A percentile compares a stretch with the other conserved stretches of the same genome.
Evolutionary conservation across 129 eudicot species (phyloP).

Genomic region (Arctium minus): DNA sequence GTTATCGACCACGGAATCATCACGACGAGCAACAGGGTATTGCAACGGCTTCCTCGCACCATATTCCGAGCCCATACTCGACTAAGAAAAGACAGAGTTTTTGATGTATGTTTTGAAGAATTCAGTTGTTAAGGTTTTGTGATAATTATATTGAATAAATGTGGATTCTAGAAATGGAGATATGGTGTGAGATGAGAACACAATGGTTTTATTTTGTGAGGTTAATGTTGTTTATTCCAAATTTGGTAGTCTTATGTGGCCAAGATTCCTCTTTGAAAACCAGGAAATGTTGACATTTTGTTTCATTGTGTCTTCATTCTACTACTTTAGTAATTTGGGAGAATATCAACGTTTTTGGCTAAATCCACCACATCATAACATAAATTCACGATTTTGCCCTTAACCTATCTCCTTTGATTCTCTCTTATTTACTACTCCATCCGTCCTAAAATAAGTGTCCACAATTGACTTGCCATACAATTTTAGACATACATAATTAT

Average conservation of each 20-base stretch:
- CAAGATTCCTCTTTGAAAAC: conserved; percentile 5
- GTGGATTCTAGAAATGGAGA: conserved; percentile 1
- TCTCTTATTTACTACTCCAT: neutral
- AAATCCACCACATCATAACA: conserved; percentile 3
- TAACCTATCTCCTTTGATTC: neutral
- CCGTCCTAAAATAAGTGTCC: neutral
- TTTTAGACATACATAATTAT: too few species aligned
- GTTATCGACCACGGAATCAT: conserved; percentile 64
- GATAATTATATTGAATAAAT: neutral
- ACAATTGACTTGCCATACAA: too few species aligned
- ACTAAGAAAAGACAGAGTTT: neutral
- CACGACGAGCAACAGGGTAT: conserved; percentile 64
- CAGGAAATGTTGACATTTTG: conserved; percentile 35
- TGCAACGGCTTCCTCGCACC: conserved; percentile 32
- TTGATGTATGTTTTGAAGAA: conserved; percentile 5
- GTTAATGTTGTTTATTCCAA: conserved; percentile 1
- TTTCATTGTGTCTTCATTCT: conserved; percentile 22
- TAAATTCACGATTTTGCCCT: neutral
- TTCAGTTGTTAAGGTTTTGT: neutral
- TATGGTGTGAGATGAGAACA: conserved; percentile 32
- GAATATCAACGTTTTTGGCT: neutral
- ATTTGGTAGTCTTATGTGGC: neutral
- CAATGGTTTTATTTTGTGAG: conserved; percentile 16
- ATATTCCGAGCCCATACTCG: conserved; percentile 55
- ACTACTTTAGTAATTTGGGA: neutral